Evolutionary conservation across 768 basidiomycete species (phyloP), one percentile per base, ranked within the genome.

Genomic region (Russula lepida): DNA sequence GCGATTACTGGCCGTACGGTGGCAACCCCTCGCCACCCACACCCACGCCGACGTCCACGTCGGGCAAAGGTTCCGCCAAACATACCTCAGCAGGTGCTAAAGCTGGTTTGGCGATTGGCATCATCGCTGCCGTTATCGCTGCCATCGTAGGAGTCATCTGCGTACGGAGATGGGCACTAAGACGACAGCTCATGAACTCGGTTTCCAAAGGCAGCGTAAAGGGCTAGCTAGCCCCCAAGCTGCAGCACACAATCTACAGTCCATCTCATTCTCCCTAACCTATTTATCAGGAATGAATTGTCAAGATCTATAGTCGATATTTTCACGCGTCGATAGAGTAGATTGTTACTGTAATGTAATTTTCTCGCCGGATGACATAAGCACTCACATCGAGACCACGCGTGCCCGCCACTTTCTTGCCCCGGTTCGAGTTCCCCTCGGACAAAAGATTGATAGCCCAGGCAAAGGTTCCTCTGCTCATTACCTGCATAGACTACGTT

Each of bases 1-100:
- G 87, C 13, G 78, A 83, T 69, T 86, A 78, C 67, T 89, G 88
- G 88, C 88, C 88, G 0, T 85, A 80, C 60, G 84, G 83, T 17
- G 75, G 75, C 1, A 80, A 81, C 55, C 83, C 82, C 6, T 59
- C 54, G 15, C 33, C 32, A 32, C 62, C 66, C 5, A 7, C 58
- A n/a, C 51, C 69, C 51, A 35, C 58, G 33, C 50, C 70, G 30
- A 53, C 62, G 48, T 56, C 63, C 28, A n/a, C 56, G 62, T 30
- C 67, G 65, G 39, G 60, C 69, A 5, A 32, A 12, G 12, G 17
- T 52, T 39, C 49, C n/a, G 19, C 28, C 37, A 21, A 46, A 47
- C 35, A 27, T 35, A 41, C 6, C 19, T 75, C 77, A 0, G 67
- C 75, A n/a, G 74, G 72, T 25, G 71, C 69, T 21, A 76, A 73